These are phyloP conservation scores for Sarcocystis neurona DNA, from an alignment of 169 alveolate species.

Conservation along the genomic window DNA sequence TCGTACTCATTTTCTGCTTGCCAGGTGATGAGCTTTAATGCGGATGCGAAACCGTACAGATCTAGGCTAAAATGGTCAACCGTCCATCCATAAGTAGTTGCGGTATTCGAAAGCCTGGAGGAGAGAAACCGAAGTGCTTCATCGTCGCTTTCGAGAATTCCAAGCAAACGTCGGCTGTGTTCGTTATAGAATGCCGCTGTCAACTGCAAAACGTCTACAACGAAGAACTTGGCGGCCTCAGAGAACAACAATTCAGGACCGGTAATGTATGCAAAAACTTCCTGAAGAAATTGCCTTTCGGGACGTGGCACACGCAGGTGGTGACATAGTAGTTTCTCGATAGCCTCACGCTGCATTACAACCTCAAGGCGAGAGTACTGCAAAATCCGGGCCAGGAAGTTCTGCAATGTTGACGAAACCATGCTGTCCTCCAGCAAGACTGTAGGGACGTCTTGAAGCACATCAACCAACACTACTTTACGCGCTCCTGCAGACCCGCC, in stretches of 20 bases:
- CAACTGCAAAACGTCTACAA: background rate
- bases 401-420: background rate
- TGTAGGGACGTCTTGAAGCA: background rate
- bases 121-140: background rate
- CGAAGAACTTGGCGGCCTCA: background rate
- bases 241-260: background rate
- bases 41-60: conserved; percentile 7
- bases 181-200: conserved; percentile 11
- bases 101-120: background rate
- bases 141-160: background rate
- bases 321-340: background rate
- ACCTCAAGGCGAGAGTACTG: conserved; percentile 5
- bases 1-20: background rate
- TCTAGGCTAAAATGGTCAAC: background rate
- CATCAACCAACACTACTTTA: conserved; percentile 4
- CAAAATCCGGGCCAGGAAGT: background rate
- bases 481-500: background rate
- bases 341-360: background rate
- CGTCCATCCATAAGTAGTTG: background rate
- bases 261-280: background rate
- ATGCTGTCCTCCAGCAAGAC: conserved; percentile 9
- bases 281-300: background rate
- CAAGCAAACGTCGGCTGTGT: conserved; percentile 19
- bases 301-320: background rate
- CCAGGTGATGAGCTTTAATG: background rate